phyloP scores from a whole-genome alignment of 148 eudicot species.

The Chenopodium quinoa region DNA sequence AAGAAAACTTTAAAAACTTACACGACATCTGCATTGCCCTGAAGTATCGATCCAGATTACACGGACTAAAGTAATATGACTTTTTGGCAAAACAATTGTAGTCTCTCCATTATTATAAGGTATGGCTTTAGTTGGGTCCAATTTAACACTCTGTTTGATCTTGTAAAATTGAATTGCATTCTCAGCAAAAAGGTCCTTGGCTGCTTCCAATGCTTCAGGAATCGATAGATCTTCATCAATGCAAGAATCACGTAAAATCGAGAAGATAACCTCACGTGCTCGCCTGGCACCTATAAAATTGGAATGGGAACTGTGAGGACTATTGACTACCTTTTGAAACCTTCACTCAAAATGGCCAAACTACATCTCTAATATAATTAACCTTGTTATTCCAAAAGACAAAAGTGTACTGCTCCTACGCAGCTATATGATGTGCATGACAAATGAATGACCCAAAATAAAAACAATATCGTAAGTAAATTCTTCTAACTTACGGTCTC shows the following conservation, averaged over 20 bases:
- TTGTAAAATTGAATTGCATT: conserved; percentile 78
- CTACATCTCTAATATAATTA: background rate
- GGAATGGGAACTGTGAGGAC: background rate
- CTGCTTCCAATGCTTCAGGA: conserved; percentile 83
- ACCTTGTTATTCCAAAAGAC: background rate
- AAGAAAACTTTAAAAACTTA: conserved; percentile 33
- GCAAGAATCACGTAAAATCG: conserved; percentile 80
- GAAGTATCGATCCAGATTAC: conserved; percentile 86
- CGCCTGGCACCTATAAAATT: conserved; percentile 66
- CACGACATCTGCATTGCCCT: conserved; percentile 96
- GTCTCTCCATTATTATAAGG: conserved; percentile 27
- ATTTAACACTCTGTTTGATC: conserved; percentile 34
- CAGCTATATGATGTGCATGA: background rate
- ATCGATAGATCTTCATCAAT: conserved; percentile 79
- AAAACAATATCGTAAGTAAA: background rate
- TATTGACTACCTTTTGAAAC: background rate
- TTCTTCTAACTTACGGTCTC: background rate
- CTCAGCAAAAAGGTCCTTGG: conserved; percentile 67
- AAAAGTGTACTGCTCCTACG: background rate
- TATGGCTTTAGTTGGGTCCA: conserved; percentile 18
- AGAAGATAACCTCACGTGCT: conserved; percentile 87
- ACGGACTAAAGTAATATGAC: conserved; percentile 58
- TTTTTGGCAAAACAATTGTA: conserved; percentile 32
- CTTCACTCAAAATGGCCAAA: background rate
- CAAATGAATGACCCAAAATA: background rate